phyloP scores from a whole-genome alignment of 345 rosid genomes.

The Eucalyptus melliodora region DNA sequence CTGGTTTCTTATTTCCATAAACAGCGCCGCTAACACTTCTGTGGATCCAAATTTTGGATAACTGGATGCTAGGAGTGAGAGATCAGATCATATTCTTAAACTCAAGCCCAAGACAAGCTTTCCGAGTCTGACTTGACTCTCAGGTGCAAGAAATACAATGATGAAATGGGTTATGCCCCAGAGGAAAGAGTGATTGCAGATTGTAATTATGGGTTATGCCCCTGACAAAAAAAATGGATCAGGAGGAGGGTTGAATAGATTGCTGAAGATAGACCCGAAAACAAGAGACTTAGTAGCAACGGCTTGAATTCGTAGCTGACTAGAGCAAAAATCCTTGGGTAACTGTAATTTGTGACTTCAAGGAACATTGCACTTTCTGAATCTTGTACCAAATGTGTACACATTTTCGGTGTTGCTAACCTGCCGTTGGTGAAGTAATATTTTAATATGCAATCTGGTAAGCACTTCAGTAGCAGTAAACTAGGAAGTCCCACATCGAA shows the following conservation, averaged over 20 bases:
- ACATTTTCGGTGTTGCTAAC: not conserved
- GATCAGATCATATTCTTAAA: not conserved
- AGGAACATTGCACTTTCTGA: not conserved
- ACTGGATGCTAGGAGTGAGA: not conserved
- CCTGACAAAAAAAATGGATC: not conserved
- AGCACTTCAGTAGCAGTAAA: not conserved
- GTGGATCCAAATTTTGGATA: not conserved
- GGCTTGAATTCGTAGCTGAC: not conserved
- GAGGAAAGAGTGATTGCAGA: not conserved
- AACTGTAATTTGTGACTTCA: not conserved
- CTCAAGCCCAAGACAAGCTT: not conserved
- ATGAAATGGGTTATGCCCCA: not conserved
- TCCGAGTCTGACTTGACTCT: not conserved
- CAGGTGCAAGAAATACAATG: not conserved
- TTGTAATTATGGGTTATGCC: not conserved
- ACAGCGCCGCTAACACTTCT: not conserved
- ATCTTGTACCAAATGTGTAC: not conserved
- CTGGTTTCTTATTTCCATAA: not conserved
- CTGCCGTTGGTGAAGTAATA: not conserved
- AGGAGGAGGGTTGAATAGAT: not conserved
- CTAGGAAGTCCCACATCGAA: not conserved
- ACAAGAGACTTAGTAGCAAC: not conserved
- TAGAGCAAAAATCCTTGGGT: not conserved
- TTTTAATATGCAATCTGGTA: not conserved
- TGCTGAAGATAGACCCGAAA: not conserved